Evolutionary conservation across 257 asterid genomes (phyloP), one percentile per base, ranked within the genome.

Genomic region (Coffea eugenioides): DNA sequence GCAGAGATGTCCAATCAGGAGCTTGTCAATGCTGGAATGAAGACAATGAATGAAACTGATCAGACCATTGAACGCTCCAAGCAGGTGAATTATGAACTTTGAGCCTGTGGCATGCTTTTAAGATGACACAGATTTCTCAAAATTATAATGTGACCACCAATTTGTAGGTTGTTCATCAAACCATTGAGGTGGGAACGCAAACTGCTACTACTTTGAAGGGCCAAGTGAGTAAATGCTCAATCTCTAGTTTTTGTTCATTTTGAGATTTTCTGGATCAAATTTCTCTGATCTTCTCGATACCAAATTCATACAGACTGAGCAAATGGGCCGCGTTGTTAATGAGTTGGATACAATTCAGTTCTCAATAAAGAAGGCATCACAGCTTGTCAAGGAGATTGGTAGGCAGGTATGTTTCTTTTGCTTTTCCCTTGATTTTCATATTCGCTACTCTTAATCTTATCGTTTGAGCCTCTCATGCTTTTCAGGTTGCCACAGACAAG

Each of bases 31-130:
- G 90, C 95, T 80, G 99, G 99, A 69, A 83, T 59, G 77, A 90
- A 83, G 89, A 87, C 86, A 51, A 90, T 96, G 97, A 97, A 96
- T 82, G 98, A 96, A 94, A 96, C 99, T 79, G 99, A 96, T 87
- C 98, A 96, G 87, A 94, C 98, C 85, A 90, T 96, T 87, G 98
- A 96, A 83, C 98, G 99, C 79, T 96, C 99, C 78, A 92, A 96
- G 89, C 99, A 96, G 97, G 99, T 92, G 76, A 76, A 75, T 39
- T 64, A 56, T 73, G 46, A 68, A 61, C 73, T 39, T 39, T 39
- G 43, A 4, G 43, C 43, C 43, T 79, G 43, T 69, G 45, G 14
- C 57, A 76, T 78, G 80, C 74, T 82, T 76, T 83, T 72, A 25
- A 54, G 73, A 69, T 80, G 39, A 31, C 34, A 31, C 61, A 49